phyloP scores from a whole-genome alignment of 2,329 filamentous ascomycete genomes.

The Coniella vitis region DNA sequence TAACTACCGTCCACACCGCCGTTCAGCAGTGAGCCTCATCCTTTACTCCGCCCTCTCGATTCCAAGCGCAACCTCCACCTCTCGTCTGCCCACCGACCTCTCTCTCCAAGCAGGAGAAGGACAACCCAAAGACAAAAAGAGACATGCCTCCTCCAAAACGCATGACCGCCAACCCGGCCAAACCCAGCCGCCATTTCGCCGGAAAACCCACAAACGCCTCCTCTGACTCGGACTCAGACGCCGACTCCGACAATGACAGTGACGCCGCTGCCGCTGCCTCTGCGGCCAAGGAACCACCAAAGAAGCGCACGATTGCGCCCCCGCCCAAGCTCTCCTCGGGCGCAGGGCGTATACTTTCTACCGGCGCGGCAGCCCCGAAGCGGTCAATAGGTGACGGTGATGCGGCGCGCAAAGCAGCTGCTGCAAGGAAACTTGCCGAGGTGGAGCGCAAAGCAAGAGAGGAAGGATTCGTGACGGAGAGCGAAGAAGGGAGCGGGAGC shows the following conservation, averaged over 20 bases:
- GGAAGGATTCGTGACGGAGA: constrained; percentile 57
- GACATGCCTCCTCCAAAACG: constrained; percentile 72
- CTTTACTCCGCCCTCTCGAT: too few relatives aligned
- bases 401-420: constrained; percentile 40
- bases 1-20: too few relatives aligned
- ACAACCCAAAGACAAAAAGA: constrained; percentile 1
- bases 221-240: constrained; percentile 42
- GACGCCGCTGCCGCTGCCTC: constrained; percentile 13
- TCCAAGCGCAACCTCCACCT: too few relatives aligned
- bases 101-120: too few relatives aligned
- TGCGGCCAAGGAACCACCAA: constrained; percentile 23
- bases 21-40: too few relatives aligned
- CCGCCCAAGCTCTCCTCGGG: constrained; percentile 48
- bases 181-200: constrained; percentile 74
- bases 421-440: constrained; percentile 32
- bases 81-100: too few relatives aligned
- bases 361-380: constrained; percentile 36
- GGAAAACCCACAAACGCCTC: constrained; percentile 64
- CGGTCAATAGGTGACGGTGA: constrained; percentile 40
- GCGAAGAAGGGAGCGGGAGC: constrained; percentile 31
- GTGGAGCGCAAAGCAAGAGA: constrained; percentile 48
- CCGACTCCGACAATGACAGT: constrained; percentile 38
- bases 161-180: constrained; percentile 87
- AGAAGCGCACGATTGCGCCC: constrained; percentile 35
- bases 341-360: constrained; percentile 50